Conservation (phyloP, 331 rosid species). For the Ulmus americana region DNA sequence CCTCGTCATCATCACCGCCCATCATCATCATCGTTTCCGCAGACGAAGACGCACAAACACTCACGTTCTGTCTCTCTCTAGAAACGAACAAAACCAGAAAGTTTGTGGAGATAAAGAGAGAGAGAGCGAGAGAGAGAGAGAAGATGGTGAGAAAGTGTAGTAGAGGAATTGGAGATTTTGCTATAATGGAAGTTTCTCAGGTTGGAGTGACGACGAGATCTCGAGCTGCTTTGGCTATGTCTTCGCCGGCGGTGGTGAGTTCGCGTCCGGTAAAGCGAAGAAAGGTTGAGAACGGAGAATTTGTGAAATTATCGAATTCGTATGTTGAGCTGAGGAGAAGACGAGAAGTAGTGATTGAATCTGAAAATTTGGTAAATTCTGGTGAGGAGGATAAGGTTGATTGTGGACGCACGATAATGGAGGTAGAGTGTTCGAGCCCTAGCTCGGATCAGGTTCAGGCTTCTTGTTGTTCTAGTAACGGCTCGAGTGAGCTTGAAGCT, state of each 20-base stretch:
- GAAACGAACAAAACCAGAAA: conserved; percentile 16
- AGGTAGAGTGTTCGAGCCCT: conserved; percentile 31
- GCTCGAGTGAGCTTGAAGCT: conserved; percentile 28
- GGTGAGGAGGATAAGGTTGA: not conserved
- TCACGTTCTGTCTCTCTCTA: conserved; percentile 12
- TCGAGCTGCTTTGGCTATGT: conserved; percentile 14
- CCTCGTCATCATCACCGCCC: conserved; percentile 5
- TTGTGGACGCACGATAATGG: not conserved
- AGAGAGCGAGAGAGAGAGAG: conserved; percentile 17
- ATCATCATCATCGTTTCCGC: conserved; percentile 28
- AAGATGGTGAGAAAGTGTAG: conserved; percentile 37
- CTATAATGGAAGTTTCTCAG: conserved; percentile 51
- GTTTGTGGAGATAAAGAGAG: conserved; percentile 9
- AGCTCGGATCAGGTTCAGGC: conserved; percentile 35
- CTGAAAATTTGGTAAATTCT: not conserved
- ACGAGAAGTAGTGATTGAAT: not conserved
- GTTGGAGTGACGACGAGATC: conserved; percentile 44
- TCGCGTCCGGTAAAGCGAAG: conserved; percentile 15
- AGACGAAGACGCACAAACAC: conserved; percentile 31
- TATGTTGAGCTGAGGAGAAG: conserved; percentile 13
- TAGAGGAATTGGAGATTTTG: conserved; percentile 32
- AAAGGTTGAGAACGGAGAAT: conserved; percentile 10
- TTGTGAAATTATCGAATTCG: conserved; percentile 18
- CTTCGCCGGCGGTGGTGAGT: not conserved
- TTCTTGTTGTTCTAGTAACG: conserved; percentile 70